phyloP scores from a whole-genome alignment of 2,329 filamentous ascomycete genomes.

The Aspergillus sp. region DNA sequence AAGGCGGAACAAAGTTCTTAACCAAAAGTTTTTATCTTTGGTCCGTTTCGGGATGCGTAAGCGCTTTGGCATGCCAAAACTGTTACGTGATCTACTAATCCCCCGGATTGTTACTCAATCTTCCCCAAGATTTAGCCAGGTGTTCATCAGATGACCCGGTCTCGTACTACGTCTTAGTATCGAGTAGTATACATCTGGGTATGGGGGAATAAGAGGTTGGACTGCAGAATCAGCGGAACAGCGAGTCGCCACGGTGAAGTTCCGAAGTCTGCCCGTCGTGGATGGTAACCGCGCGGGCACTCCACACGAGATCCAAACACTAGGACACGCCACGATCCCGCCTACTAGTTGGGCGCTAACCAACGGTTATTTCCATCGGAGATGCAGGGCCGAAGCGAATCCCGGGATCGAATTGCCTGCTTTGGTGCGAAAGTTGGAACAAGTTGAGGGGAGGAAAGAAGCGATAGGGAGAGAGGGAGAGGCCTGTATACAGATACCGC shows the following conservation, averaged over 20 bases:
- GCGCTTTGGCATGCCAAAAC: not conserved
- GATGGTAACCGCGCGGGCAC: not conserved
- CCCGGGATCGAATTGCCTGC: constrained; percentile 18
- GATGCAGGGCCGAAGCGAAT: not conserved
- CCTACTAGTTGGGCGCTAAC: constrained; percentile 15
- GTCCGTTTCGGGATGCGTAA: not conserved
- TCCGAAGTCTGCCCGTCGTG: not conserved
- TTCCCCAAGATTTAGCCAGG: not conserved
- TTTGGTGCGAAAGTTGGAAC: constrained; percentile 3
- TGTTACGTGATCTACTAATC: not conserved
- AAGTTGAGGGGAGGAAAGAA: too few species aligned
- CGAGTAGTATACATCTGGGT: not conserved
- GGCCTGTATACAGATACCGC: constrained; percentile 6
- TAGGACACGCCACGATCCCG: constrained; percentile 22
- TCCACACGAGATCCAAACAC: constrained; percentile 11
- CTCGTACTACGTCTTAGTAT: not conserved
- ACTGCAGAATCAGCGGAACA: not conserved
- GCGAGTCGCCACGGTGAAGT: not conserved
- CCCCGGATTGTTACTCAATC: not conserved
- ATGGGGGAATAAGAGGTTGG: not conserved
- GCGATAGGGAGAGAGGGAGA: too few species aligned
- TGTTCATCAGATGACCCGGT: too few species aligned
- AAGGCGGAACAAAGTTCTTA: not conserved
- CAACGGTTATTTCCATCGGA: constrained; percentile 16
- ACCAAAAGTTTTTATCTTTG: not conserved